Conservation (phyloP, 441 rosid species). For the Jatropha podagrica region DNA sequence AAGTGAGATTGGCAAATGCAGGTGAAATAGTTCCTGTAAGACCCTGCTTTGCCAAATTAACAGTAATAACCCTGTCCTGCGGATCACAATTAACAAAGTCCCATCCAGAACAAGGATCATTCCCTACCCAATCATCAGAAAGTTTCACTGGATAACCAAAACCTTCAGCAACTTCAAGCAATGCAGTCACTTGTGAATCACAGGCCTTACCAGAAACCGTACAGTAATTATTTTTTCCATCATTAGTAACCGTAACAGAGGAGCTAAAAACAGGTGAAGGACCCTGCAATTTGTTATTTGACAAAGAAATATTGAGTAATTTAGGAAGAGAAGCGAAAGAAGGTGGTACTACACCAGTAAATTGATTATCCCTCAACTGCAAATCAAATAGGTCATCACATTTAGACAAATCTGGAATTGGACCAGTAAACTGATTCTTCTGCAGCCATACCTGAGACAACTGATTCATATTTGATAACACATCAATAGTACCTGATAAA, state of each 20-base stretch:
- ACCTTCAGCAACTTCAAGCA: constrained; percentile 14
- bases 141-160: constrained; percentile 18
- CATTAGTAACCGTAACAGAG: neutral
- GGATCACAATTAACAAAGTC: constrained; percentile 15
- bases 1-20: constrained; percentile 47
- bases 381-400: constrained; percentile 49
- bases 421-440: constrained; percentile 62
- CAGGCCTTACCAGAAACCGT: neutral
- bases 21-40: constrained; percentile 56
- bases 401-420: constrained; percentile 64
- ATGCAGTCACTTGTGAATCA: constrained; percentile 6
- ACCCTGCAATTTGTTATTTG: constrained; percentile 71
- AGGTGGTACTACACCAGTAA: constrained; percentile 58
- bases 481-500: constrained; percentile 53
- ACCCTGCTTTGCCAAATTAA: constrained; percentile 14
- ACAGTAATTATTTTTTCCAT: constrained; percentile 16
- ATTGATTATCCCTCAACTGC: constrained; percentile 63
- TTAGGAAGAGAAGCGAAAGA: constrained; percentile 37
- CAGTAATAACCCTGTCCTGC: neutral
- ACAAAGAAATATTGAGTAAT: constrained; percentile 47
- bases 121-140: constrained; percentile 16
- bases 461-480: constrained; percentile 56
- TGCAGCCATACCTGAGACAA: constrained; percentile 70
- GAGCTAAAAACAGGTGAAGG: constrained; percentile 41
- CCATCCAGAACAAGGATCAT: constrained; percentile 18